Evolutionary conservation across 768 basidiomycete genomes (phyloP).

Genomic region (Lentinus brumalis): DNA sequence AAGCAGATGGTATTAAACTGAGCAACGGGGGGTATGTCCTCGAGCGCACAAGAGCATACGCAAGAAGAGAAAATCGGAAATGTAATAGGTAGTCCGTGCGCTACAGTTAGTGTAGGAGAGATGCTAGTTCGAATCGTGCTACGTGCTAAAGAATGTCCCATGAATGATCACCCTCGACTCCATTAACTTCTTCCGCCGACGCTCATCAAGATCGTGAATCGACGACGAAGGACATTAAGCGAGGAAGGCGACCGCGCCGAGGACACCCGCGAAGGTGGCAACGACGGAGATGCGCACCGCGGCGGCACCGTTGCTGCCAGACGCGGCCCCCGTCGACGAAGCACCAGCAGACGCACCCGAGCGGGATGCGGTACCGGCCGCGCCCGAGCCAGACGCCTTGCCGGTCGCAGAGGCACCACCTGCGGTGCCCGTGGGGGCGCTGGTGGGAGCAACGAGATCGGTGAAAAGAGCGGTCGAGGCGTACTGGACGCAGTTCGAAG

Average conservation of each 20-base stretch:
- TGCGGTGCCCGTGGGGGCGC: slow-evolving; percentile 12
- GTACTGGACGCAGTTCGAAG: slow-evolving; percentile 46
- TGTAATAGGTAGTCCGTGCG: slow-evolving; percentile 9
- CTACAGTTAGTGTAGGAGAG: slow-evolving; percentile 9
- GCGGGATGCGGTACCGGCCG: not conserved
- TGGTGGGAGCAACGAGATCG: slow-evolving; percentile 13
- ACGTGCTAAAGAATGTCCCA: not conserved
- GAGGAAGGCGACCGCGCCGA: slow-evolving; percentile 38
- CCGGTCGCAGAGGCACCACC: slow-evolving; percentile 16
- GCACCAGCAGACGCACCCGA: not conserved
- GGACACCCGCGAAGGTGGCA: slow-evolving; percentile 34
- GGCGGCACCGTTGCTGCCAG: slow-evolving; percentile 21
- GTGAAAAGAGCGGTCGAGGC: slow-evolving; percentile 40
- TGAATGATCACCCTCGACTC: slow-evolving; percentile 4
- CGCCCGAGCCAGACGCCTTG: slow-evolving; percentile 11
- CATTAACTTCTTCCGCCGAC: not conserved
- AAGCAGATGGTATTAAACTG: slow-evolving; percentile 11
- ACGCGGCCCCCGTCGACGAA: slow-evolving; percentile 18
- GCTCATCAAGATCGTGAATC: slow-evolving; percentile 13
- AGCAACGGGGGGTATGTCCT: slow-evolving; percentile 16
- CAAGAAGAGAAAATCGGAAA: not conserved
- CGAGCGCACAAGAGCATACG: not conserved
- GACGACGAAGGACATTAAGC: slow-evolving; percentile 25
- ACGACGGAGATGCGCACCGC: slow-evolving; percentile 32
- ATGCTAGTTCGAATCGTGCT: slow-evolving; percentile 2